Percentiles rank a stretch among this genome's conserved stretches.
Conservation (phyloP, 768 basidiomycete species). For the Dendrothele bispora region DNA sequence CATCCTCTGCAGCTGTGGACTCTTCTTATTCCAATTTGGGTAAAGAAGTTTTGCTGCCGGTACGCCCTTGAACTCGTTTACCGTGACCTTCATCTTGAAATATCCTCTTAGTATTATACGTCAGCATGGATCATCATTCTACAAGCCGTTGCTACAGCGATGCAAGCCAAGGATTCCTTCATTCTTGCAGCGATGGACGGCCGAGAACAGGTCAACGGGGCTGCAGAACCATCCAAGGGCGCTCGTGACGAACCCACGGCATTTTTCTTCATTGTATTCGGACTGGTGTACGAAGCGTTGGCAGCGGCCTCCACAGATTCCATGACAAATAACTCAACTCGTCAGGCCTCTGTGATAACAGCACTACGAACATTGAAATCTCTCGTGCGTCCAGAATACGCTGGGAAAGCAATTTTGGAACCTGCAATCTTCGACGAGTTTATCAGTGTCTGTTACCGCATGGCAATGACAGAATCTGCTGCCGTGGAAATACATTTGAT, state of each 20-base stretch:
- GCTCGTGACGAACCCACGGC: conserved; percentile 63
- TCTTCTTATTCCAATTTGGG: conserved; percentile 86
- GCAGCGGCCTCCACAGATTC: conserved; percentile 64
- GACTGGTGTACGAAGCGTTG: conserved; percentile 90
- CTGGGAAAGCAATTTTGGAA: conserved; percentile 79
- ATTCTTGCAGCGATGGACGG: conserved; percentile 85
- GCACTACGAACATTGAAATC: conserved; percentile 76
- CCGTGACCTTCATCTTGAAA: background rate
- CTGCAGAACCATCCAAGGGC: conserved; percentile 21
- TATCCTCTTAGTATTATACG: conserved; percentile 72
- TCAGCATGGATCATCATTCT: conserved; percentile 81
- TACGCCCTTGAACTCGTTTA: conserved; percentile 39
- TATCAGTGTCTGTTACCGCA: conserved; percentile 81
- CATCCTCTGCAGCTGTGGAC: conserved; percentile 73
- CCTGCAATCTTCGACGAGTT: conserved; percentile 89
- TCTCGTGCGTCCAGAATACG: conserved; percentile 78
- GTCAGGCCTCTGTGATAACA: conserved; percentile 52
- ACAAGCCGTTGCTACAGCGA: conserved; percentile 79
- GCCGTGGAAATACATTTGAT: conserved; percentile 69
- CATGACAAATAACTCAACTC: conserved; percentile 38
- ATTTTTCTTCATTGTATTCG: conserved; percentile 89
- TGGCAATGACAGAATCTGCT: conserved; percentile 85
- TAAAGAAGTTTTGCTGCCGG: conserved; percentile 87
- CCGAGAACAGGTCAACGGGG: conserved; percentile 38
- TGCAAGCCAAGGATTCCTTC: conserved; percentile 67